These are phyloP conservation scores for Colletotrichum cordylinicola DNA, from an alignment of 2,329 filamentous ascomycete genomes.

Conservation along the genomic window DNA sequence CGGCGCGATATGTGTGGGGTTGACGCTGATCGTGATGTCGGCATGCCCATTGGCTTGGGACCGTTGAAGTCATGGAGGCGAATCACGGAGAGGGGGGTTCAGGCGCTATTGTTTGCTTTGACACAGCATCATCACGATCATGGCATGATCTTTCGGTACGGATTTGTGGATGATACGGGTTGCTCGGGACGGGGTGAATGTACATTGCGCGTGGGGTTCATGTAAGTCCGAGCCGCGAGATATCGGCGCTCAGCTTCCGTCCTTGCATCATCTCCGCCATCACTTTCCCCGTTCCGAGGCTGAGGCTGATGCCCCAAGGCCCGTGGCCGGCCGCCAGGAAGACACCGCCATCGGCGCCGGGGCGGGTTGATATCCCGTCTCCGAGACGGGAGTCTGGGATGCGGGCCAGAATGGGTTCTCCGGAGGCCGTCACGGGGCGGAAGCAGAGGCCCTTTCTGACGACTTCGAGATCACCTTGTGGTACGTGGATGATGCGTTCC, in stretches of 20 bases:
- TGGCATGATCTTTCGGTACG: neutral
- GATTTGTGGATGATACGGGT: neutral
- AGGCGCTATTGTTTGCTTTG: neutral
- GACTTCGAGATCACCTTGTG: conserved; percentile 61
- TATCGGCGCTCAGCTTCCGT: conserved; percentile 61
- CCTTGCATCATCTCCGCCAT: conserved; percentile 74
- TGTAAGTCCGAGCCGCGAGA: conserved; percentile 50
- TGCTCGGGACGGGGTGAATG: neutral
- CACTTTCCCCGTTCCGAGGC: conserved; percentile 73
- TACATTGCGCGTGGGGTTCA: neutral
- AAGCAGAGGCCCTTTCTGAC: conserved; percentile 74
- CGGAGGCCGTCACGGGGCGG: conserved; percentile 70
- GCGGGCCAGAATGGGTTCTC: conserved; percentile 66
- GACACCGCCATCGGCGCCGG: conserved; percentile 62
- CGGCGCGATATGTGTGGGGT: neutral
- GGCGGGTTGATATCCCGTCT: conserved; percentile 44
- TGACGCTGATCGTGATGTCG: neutral
- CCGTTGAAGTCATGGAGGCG: neutral
- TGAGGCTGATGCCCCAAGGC: conserved; percentile 73
- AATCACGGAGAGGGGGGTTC: neutral
- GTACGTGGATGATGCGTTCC: conserved; percentile 50
- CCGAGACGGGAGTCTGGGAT: conserved; percentile 64
- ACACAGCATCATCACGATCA: neutral
- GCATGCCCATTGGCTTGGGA: neutral
- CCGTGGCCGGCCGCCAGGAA: conserved; percentile 77